Evolutionary conservation across 176 grass and related monocot species (phyloP).

Genomic region (Oryza meyeriana): DNA sequence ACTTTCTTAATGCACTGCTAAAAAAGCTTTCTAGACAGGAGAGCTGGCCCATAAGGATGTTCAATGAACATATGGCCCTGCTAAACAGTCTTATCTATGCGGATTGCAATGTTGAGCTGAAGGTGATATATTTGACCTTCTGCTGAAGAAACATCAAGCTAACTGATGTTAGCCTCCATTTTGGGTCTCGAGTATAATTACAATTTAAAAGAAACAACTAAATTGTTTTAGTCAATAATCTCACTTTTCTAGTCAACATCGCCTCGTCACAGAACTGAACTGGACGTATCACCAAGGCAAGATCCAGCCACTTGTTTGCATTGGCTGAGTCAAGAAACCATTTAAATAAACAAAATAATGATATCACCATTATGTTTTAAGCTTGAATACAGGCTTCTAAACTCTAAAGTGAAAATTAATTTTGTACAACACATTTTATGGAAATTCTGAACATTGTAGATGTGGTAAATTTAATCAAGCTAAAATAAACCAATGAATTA

Average conservation of each 20-base stretch:
- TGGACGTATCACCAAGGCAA: not conserved
- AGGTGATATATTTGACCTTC: conserved; percentile 17
- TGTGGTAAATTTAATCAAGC: conserved; percentile 1
- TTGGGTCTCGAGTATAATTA: conserved; percentile 1
- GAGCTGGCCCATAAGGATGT: not conserved
- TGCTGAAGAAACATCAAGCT: not conserved
- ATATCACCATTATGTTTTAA: not conserved
- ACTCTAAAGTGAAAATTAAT: not conserved
- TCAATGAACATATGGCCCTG: not conserved
- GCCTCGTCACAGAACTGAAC: not conserved
- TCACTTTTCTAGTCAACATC: conserved; percentile 7
- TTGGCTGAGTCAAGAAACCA: conserved; percentile 25
- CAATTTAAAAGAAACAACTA: not conserved
- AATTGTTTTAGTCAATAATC: not conserved
- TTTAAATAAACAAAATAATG: conserved; percentile 18
- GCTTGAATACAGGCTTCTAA: not conserved
- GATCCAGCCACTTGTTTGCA: not conserved
- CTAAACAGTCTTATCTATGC: not conserved
- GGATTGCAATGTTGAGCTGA: not conserved
- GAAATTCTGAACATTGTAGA: not conserved
- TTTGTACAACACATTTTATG: not conserved
- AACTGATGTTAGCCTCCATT: not conserved
- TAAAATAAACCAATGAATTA: not conserved
- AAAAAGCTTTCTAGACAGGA: not conserved
- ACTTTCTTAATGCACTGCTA: not conserved